phyloP scores from a whole-genome alignment of 768 basidiomycete genomes.

The Lactarius tabidus region DNA sequence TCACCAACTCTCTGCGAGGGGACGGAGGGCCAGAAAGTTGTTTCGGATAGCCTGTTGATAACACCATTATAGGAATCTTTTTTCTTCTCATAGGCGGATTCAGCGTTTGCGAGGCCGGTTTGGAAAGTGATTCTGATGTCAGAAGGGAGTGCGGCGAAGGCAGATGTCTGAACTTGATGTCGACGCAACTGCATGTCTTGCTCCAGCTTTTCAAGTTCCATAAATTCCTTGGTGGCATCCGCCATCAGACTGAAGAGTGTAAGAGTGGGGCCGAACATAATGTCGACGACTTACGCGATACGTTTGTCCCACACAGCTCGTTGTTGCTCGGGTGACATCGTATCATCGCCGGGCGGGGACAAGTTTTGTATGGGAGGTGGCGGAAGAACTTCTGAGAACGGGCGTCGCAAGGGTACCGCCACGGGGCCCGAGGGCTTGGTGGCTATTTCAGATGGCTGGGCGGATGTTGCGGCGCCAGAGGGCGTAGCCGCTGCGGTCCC shows the following conservation, averaged over 20 bases:
- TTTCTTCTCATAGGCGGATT: slow-evolving; percentile 30
- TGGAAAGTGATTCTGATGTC: slow-evolving; percentile 29
- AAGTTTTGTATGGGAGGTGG: slow-evolving; percentile 6
- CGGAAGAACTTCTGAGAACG: slow-evolving; percentile 10
- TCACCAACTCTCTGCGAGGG: slow-evolving; percentile 28
- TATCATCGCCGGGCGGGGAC: slow-evolving; percentile 18
- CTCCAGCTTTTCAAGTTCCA: slow-evolving; percentile 17
- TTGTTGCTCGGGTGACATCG: slow-evolving; percentile 36
- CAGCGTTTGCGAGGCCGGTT: slow-evolving; percentile 28
- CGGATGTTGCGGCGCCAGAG: background rate
- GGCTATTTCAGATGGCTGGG: background rate
- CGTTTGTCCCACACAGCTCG: slow-evolving; percentile 39
- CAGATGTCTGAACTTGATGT: slow-evolving; percentile 27
- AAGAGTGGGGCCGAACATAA: background rate
- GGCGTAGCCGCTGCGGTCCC: background rate
- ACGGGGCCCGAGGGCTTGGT: background rate
- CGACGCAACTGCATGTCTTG: slow-evolving; percentile 29
- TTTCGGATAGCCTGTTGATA: slow-evolving; percentile 33
- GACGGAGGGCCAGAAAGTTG: slow-evolving; percentile 41
- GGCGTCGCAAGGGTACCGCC: background rate
- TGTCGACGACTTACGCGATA: slow-evolving; percentile 35
- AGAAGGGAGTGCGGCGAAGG: slow-evolving; percentile 29
- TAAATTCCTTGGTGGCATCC: slow-evolving; percentile 21
- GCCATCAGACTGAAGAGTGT: slow-evolving; percentile 35
- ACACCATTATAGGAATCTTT: slow-evolving; percentile 34